Evolutionary conservation across 768 basidiomycete species (phyloP), one percentile per base, ranked within the genome.

Genomic region (Pleurotus salmoneostramineus): DNA sequence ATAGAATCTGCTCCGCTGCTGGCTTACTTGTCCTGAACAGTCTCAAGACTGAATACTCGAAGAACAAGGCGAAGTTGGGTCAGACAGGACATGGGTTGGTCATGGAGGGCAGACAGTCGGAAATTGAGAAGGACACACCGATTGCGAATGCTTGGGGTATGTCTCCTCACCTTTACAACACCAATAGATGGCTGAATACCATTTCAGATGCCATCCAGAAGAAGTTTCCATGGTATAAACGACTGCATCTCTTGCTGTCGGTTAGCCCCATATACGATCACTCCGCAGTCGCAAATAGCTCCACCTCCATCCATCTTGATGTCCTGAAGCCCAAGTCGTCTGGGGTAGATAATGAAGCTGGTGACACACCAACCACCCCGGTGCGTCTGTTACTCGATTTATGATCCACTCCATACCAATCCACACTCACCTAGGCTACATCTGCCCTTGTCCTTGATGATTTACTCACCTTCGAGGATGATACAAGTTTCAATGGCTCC

Each of bases 141-240:
- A 35, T 59, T 12, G 37, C n/a, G 14, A 59, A 59, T 45, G 27
- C 56, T 21, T 59, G 58, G 58, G 21, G 52, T 57, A 56, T 21
- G 15, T 45, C 5, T 35, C 44, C 12, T 57, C 14, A 4, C 32
- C 5, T 21, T 33, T 31, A 21, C 32, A 17, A n/a, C n/a, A 6
- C 14, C 37, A 6, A 6, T 3, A 6, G 14, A 40, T 27, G 4
- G 15, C 6, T 54, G 45, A 52, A 17, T 27, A 35, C 15, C 15
- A 4, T 21, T 46, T 27, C 27, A 68, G 68, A 70, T 6, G 36
- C 52, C 14, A 66, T 69, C 47, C 2, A 60, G 45, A 33, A 42
- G 15, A 62, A 64, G 36, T 69, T 68, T 40, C 64, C 64, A 14
- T 70, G 68, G 68, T 70, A 67, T 49, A 61, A 61, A 31, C 58